Evolutionary conservation across 805 yeast genomes (phyloP), one percentile per base, ranked within the genome.

Genomic region (Myxozyma lipomycoides): DNA sequence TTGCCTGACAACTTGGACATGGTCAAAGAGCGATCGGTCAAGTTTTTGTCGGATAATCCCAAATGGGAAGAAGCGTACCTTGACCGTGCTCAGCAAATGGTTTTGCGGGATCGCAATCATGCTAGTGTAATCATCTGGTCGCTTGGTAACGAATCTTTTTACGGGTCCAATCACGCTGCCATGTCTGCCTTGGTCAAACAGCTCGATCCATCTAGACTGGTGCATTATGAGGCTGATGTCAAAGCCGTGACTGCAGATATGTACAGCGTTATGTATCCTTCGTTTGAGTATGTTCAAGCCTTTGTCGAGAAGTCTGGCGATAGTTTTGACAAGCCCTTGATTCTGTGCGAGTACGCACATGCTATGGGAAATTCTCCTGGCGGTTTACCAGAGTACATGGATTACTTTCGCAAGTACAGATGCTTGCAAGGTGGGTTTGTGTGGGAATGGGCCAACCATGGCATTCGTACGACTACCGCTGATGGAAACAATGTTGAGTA

Each of bases 391-490:
- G 70, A 69, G 41, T 70, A 70, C 44, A 64, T 62, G 55, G 69
- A 69, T 10, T 43, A 63, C 30, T 68, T 70, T 52, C 59, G 66
- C 26, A 61, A 66, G 44, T 49, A 65, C 44, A 61, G 59, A 1
- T 47, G 62, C 17, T 43, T 69, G 6, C 71, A 66, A 49, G 73
- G 73, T 19, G 73, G 73, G 7, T 69, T 67, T 52, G 59, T 69
- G 6, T 70, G 73, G 73, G 73, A 70, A 52, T 70, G 73, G 73
- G 67, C 67, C 10, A 68, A 68, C 50, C 73, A 70, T 53, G 73
- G 73, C 3, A 40, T 69, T 9, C 25, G n/a, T 21, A 55, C 40
- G 21, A 48, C 50, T 19, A 45, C 49, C 17, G 55, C 22, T 10
- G 57, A 51, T 30, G 45, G 48, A 9, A 23, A 47, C 10, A 28